These are phyloP conservation scores for Thielaviopsis populi DNA, from an alignment of 2,329 filamentous ascomycete genomes.

Conservation along the genomic window DNA sequence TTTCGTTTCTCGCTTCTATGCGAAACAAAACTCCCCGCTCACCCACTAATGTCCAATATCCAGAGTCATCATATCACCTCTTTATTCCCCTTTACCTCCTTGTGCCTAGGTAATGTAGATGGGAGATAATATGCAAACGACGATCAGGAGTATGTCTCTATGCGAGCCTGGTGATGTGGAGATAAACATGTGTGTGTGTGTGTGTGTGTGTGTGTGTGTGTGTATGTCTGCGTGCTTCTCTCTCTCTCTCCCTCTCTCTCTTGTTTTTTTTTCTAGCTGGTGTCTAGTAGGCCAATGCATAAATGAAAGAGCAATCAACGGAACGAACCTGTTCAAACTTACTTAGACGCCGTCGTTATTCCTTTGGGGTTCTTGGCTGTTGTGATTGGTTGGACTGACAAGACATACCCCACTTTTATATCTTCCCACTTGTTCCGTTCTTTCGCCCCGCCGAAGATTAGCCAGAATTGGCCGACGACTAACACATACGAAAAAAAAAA, in stretches of 20 bases:
- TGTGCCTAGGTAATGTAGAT: neutral
- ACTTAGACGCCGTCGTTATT: neutral
- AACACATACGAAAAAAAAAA: no score
- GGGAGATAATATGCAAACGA: neutral
- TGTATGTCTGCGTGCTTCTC: neutral
- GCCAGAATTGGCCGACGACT: no score
- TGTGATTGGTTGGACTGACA: neutral
- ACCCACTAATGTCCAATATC: neutral
- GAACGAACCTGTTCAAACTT: neutral
- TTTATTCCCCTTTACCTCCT: neutral
- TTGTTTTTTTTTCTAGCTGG: neutral
- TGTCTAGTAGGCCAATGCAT: neutral
- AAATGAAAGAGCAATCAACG: neutral
- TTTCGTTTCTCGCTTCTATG: conserved; percentile 5
- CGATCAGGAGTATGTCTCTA: neutral
- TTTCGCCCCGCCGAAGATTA: no score
- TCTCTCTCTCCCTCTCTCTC: neutral
- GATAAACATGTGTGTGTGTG: neutral
- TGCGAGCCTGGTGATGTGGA: neutral
- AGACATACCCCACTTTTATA: neutral
- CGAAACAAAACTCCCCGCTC: neutral
- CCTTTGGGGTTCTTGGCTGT: neutral
- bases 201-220: no score
- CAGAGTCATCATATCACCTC: neutral
- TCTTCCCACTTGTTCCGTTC: no score